phyloP scores from a whole-genome alignment of 345 rosid species.

The Excoecaria agallocha region DNA sequence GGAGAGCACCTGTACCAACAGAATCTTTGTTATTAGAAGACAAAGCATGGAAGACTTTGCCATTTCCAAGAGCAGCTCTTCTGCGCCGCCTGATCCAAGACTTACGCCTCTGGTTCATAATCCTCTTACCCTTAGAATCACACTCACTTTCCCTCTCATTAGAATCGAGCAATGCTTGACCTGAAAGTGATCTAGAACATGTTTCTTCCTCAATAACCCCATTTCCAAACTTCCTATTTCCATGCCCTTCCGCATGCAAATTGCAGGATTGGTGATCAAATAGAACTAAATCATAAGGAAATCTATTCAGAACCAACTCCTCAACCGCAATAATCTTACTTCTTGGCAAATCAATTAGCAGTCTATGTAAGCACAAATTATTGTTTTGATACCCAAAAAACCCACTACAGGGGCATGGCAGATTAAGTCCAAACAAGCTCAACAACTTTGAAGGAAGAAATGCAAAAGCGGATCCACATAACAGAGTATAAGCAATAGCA shows the following conservation, averaged over 20 bases:
- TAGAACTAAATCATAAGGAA: conserved; percentile 27
- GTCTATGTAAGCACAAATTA: conserved; percentile 20
- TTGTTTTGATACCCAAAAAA: conserved; percentile 24
- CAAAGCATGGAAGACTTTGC: conserved; percentile 27
- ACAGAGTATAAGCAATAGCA: conserved; percentile 22
- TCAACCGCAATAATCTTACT: conserved; percentile 15
- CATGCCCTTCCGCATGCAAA: conserved; percentile 5
- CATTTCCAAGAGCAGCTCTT: conserved; percentile 37
- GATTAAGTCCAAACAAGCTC: conserved; percentile 7
- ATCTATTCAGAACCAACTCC: conserved; percentile 24
- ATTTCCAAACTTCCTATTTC: conserved; percentile 19
- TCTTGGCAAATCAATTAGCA: conserved; percentile 29
- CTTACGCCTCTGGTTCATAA: conserved; percentile 47
- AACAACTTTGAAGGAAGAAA: conserved; percentile 20
- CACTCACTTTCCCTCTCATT: conserved; percentile 36
- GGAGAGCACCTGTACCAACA: conserved; percentile 26
- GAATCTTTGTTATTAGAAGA: conserved; percentile 15
- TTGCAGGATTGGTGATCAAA: conserved; percentile 35
- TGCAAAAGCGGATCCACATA: conserved; percentile 22
- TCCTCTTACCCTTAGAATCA: conserved; percentile 48
- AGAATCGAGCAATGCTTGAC: conserved; percentile 25
- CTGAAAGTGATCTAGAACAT: conserved; percentile 25
- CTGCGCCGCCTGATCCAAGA: conserved; percentile 40
- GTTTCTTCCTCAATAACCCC: conserved; percentile 31
- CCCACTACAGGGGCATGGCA: conserved; percentile 30